Evolutionary conservation across 108 stramenopile species (phyloP).

Genomic region (Skeletonema tropicum): DNA sequence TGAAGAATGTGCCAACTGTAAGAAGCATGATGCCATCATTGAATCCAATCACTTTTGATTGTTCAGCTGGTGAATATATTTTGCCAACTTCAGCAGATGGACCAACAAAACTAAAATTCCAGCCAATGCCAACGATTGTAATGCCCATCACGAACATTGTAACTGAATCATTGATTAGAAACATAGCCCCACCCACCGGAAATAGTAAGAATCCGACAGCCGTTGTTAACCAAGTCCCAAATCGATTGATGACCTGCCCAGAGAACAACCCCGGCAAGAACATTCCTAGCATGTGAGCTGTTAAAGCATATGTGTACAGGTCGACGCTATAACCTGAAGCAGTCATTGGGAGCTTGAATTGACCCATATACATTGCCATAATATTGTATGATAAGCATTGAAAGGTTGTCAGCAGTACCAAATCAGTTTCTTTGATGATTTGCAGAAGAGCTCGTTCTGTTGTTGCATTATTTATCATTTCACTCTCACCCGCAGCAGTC

Average conservation of each 20-base stretch:
- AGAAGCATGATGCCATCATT: slow-evolving; percentile 2
- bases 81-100: background rate
- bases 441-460: background rate
- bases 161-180: background rate
- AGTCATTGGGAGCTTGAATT: slow-evolving; percentile 1
- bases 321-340: background rate
- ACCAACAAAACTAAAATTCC: background rate
- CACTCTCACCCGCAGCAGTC: background rate
- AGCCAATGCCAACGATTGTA: background rate
- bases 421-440: slow-evolving; percentile 5
- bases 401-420: background rate
- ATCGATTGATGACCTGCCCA: background rate
- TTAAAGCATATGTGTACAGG: background rate
- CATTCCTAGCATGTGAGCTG: background rate
- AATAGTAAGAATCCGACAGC: background rate
- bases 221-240: background rate
- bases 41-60: background rate
- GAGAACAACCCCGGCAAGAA: background rate
- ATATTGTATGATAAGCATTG: background rate
- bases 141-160: background rate
- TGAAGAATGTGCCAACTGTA: background rate
- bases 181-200: background rate
- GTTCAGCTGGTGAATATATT: background rate
- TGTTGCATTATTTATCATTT: background rate
- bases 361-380: background rate